Conservation (phyloP, 2,329 filamentous ascomycete genomes). For the Drechslerella stenobrocha region DNA sequence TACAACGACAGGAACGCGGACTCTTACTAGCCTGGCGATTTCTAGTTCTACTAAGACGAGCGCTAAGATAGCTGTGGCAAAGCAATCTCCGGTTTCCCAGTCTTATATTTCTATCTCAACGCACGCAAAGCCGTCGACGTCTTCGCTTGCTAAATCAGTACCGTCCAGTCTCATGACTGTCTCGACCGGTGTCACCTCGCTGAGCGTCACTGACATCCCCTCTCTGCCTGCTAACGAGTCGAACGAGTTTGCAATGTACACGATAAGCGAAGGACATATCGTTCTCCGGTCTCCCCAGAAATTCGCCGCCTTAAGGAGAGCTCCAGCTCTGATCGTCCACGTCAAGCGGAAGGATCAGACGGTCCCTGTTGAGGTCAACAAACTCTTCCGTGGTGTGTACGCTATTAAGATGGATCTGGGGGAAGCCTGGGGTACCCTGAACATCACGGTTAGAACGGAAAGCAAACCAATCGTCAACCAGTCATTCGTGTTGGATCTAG, state of each 20-base stretch:
- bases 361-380: constrained; percentile 59
- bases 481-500: constrained; percentile 66
- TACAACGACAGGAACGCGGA: constrained; percentile 12
- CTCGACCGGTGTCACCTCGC: constrained; percentile 24
- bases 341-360: constrained; percentile 57
- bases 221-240: constrained; percentile 52
- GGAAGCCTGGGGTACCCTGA: constrained; percentile 64
- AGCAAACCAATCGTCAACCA: constrained; percentile 66
- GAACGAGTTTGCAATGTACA: constrained; percentile 60
- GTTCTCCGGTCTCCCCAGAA: constrained; percentile 60
- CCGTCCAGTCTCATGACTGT: constrained; percentile 36
- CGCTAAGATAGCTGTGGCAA: constrained; percentile 33
- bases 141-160: constrained; percentile 13
- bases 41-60: constrained; percentile 10
- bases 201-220: constrained; percentile 40
- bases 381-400: constrained; percentile 62
- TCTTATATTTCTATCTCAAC: constrained; percentile 6
- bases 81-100: constrained; percentile 1
- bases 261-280: constrained; percentile 62
- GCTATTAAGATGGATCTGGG: constrained; percentile 57
- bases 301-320: constrained; percentile 57
- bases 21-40: constrained; percentile 15
- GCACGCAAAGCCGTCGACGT: constrained; percentile 3
- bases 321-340: constrained; percentile 59
- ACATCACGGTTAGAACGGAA: constrained; percentile 64